These are phyloP conservation scores for Caloboletus firmus DNA, from an alignment of 1,284 basidiomycete genomes.

Conservation along the genomic window DNA sequence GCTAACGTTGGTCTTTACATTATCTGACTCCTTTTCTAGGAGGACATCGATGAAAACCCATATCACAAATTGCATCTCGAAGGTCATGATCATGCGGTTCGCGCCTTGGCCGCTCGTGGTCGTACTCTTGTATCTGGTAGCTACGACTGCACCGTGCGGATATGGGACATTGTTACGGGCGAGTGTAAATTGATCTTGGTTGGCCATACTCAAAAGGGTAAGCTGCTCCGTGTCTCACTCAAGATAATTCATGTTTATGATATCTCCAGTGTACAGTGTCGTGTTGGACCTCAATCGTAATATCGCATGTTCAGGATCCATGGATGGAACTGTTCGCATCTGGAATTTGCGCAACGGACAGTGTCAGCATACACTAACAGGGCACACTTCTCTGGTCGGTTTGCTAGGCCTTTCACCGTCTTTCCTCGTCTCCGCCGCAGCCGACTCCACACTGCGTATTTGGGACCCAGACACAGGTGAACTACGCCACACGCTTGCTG, in stretches of 20 bases:
- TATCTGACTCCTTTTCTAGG: slow-evolving; percentile 30
- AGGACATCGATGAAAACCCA: slow-evolving; percentile 85
- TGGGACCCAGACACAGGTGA: slow-evolving; percentile 88
- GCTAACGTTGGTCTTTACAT: slow-evolving; percentile 1
- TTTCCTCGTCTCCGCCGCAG: slow-evolving; percentile 88
- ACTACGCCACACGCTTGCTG: slow-evolving; percentile 76
- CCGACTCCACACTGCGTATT: slow-evolving; percentile 88
- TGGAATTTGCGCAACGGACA: slow-evolving; percentile 85
- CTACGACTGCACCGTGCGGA: slow-evolving; percentile 90
- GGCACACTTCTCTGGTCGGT: slow-evolving; percentile 88
- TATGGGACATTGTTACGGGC: slow-evolving; percentile 94
- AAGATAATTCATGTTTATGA: slow-evolving; percentile 4
- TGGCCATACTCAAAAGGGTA: slow-evolving; percentile 92
- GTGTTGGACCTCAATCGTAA: slow-evolving; percentile 82
- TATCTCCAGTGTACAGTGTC: slow-evolving; percentile 78
- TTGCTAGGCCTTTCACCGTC: slow-evolving; percentile 85
- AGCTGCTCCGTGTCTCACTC: slow-evolving; percentile 13
- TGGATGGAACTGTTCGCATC: slow-evolving; percentile 93
- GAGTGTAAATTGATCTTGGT: slow-evolving; percentile 76
- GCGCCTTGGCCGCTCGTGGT: slow-evolving; percentile 88
- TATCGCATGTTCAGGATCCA: slow-evolving; percentile 91
- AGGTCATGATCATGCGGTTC: slow-evolving; percentile 89
- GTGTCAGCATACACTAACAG: slow-evolving; percentile 76
- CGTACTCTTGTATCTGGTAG: slow-evolving; percentile 91
- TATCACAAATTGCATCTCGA: slow-evolving; percentile 83